Percentiles rank a stretch among this genome's conserved stretches.
Conservation (phyloP, 2,329 filamentous ascomycete genomes). For the Diaporthe humulicola region DNA sequence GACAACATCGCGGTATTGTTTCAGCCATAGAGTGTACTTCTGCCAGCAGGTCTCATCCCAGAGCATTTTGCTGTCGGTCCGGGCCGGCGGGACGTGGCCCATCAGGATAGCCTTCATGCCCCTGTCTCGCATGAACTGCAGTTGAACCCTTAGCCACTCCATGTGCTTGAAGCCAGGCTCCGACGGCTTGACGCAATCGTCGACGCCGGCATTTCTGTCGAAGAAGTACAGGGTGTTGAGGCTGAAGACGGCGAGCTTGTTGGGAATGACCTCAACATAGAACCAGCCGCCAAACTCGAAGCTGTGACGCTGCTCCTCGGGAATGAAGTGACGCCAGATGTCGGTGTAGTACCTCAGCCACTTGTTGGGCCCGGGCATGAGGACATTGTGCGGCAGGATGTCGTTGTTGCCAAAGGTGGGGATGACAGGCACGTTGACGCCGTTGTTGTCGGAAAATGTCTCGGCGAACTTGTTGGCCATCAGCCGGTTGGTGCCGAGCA, state of each 20-base stretch:
- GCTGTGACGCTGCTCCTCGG: slow-evolving; percentile 89
- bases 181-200: slow-evolving; percentile 83
- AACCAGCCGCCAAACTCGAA: slow-evolving; percentile 97
- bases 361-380: slow-evolving; percentile 85
- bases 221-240: slow-evolving; percentile 98
- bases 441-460: slow-evolving; percentile 74
- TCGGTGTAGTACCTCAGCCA: slow-evolving; percentile 84
- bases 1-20: slow-evolving; percentile 92
- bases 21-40: slow-evolving; percentile 92
- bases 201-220: slow-evolving; percentile 90
- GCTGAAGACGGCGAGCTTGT: slow-evolving; percentile 89
- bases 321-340: slow-evolving; percentile 90
- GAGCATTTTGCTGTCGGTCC: slow-evolving; percentile 84
- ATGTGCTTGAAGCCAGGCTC: slow-evolving; percentile 95
- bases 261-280: slow-evolving; percentile 89
- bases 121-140: slow-evolving; percentile 83
- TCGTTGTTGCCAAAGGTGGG: slow-evolving; percentile 98
- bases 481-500: slow-evolving; percentile 82
- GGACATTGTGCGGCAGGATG: slow-evolving; percentile 95
- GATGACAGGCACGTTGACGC: slow-evolving; percentile 82
- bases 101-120: slow-evolving; percentile 96
- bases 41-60: slow-evolving; percentile 99
- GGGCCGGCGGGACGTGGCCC: slow-evolving; percentile 92
- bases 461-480: slow-evolving; percentile 83
- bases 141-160: slow-evolving; percentile 93